These are phyloP conservation scores for Cladosporium austrohemisphaericum DNA, from an alignment of 2,329 filamentous ascomycete species.

Conservation along the genomic window DNA sequence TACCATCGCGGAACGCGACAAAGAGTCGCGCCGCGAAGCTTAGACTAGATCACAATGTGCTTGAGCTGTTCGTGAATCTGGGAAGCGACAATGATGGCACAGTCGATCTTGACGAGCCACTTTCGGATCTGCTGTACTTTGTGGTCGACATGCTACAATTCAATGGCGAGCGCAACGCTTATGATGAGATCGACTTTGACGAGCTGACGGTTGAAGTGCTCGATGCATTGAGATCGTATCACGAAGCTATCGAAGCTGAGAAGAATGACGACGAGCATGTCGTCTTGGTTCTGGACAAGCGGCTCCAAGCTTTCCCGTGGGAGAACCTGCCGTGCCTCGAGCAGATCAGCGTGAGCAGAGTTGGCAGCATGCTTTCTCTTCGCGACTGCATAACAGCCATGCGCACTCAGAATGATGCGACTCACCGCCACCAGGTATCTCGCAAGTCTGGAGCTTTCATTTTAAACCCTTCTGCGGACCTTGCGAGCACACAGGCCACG, in stretches of 20 bases:
- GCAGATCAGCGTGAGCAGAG: constrained; percentile 72
- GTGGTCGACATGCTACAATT: constrained; percentile 96
- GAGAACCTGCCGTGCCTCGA: constrained; percentile 87
- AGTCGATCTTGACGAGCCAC: constrained; percentile 74
- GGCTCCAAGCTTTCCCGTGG: constrained; percentile 89
- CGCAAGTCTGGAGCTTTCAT: constrained; percentile 66
- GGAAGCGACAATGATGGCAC: constrained; percentile 67
- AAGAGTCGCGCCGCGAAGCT: constrained; percentile 50
- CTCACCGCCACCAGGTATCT: constrained; percentile 45
- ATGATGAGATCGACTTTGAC: constrained; percentile 97
- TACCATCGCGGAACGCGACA: constrained; percentile 71
- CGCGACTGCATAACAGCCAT: constrained; percentile 67
- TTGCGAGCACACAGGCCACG: constrained; percentile 71
- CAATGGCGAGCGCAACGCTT: constrained; percentile 91
- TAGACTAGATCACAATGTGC: constrained; percentile 61
- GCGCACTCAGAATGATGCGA: constrained; percentile 28
- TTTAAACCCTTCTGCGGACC: constrained; percentile 82
- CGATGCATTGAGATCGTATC: constrained; percentile 77
- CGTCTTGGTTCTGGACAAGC: constrained; percentile 86
- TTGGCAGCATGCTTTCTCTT: constrained; percentile 81
- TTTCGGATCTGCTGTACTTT: constrained; percentile 94
- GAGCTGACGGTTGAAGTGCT: constrained; percentile 81
- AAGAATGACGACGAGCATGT: constrained; percentile 58
- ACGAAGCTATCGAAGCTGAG: constrained; percentile 47
- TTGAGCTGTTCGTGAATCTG: constrained; percentile 85